Conservation (phyloP, 2,329 filamentous ascomycete species). For the Colletotrichum plurivorum region DNA sequence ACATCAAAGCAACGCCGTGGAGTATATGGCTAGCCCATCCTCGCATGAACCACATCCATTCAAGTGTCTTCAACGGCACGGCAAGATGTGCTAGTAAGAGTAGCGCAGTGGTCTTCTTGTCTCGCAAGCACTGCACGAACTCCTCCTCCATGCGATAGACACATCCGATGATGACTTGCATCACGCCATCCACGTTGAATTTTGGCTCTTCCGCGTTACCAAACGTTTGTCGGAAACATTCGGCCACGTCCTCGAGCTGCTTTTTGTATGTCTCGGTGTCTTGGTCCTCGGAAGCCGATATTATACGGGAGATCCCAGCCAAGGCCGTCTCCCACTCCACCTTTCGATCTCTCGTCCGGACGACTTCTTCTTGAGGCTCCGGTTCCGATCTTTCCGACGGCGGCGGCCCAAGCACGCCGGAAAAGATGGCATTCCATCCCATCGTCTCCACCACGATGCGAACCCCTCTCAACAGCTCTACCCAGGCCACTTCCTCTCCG, state of each 20-base stretch:
- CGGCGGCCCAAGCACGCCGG: conserved; percentile 28
- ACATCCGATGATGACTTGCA: conserved; percentile 39
- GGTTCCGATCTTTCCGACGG: not conserved
- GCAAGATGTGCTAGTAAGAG: conserved; percentile 42
- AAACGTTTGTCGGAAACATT: conserved; percentile 31
- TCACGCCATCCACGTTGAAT: conserved; percentile 8
- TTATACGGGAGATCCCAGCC: conserved; percentile 19
- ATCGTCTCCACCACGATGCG: conserved; percentile 39
- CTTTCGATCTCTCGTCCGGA: not conserved
- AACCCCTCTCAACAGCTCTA: conserved; percentile 41
- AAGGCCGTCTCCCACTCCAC: conserved; percentile 40
- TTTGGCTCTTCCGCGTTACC: conserved; percentile 28
- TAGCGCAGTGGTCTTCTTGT: conserved; percentile 34
- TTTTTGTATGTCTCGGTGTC: conserved; percentile 10
- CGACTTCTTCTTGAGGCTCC: not conserved
- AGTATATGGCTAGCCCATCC: conserved; percentile 41
- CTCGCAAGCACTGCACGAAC: conserved; percentile 33
- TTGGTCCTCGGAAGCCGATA: conserved; percentile 10
- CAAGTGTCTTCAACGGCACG: conserved; percentile 38
- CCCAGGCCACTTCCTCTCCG: conserved; percentile 41
- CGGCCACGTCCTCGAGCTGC: conserved; percentile 3
- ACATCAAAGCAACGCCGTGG: conserved; percentile 23
- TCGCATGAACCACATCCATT: conserved; percentile 42
- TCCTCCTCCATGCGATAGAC: conserved; percentile 33
- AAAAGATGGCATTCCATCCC: conserved; percentile 39